Percentiles rank a stretch among this genome's conserved stretches.
Conservation (phyloP, 345 rosid species). For the Hirschfeldia incana region DNA sequence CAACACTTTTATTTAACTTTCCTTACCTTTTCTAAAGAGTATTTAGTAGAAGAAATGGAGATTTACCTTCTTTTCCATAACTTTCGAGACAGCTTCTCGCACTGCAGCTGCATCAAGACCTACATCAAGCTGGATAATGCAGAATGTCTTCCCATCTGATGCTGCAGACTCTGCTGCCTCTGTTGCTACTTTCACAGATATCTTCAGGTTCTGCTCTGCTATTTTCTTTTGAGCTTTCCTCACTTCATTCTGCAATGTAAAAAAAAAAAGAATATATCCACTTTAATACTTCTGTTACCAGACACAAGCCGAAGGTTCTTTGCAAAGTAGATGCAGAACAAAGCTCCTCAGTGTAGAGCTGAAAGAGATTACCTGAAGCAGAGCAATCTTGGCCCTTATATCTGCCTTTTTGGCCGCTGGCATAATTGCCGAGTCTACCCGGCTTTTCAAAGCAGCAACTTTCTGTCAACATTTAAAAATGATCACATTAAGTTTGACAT, state of each 20-base stretch:
- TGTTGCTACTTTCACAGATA: conserved; percentile 63
- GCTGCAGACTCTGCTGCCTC: conserved; percentile 69
- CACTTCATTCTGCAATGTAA: conserved; percentile 56
- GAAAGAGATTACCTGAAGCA: conserved; percentile 64
- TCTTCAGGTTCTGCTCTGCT: conserved; percentile 77
- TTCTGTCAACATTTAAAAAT: conserved; percentile 45
- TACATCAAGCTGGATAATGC: conserved; percentile 70
- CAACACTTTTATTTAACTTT: not conserved
- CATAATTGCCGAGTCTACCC: conserved; percentile 69
- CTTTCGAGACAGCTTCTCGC: conserved; percentile 91
- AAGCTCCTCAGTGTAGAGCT: not conserved
- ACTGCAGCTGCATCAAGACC: conserved; percentile 93
- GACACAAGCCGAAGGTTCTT: not conserved
- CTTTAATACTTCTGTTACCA: not conserved
- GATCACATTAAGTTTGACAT: conserved; percentile 10
- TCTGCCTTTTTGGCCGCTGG: conserved; percentile 91
- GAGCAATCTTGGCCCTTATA: conserved; percentile 65
- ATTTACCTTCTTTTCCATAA: conserved; percentile 64
- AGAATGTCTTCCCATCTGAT: conserved; percentile 71
- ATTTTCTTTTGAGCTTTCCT: conserved; percentile 83
- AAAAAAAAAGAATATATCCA: not conserved
- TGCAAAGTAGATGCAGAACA: not conserved
- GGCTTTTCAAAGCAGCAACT: conserved; percentile 79
- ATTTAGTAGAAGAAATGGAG: not conserved
- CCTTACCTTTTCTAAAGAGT: not conserved